These are phyloP conservation scores for Hyaloperonospora arabidopsidis DNA, from an alignment of 352 stramenopile genomes.

Conservation along the genomic window DNA sequence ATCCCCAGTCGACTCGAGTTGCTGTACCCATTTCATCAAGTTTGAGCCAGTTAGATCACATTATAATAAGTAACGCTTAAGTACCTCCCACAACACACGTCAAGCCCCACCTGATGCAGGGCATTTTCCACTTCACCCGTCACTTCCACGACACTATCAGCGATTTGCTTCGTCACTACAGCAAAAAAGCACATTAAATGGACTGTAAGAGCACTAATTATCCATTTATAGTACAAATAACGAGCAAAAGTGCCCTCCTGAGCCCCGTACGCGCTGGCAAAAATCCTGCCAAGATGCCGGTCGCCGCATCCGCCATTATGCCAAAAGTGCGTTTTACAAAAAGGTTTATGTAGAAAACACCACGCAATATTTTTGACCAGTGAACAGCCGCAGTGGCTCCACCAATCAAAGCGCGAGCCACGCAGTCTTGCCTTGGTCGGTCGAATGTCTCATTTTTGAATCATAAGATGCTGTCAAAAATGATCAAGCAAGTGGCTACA, in stretches of 20 bases:
- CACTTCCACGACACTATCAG: constrained; percentile 43
- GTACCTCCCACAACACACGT: not conserved
- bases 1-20: constrained; percentile 36
- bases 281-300: constrained; percentile 44
- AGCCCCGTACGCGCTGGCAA: constrained; percentile 43
- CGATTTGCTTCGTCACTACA: constrained; percentile 38
- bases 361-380: constrained; percentile 8
- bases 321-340: constrained; percentile 4
- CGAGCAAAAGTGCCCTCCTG: not conserved
- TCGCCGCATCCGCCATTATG: constrained; percentile 19
- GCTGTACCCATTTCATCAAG: constrained; percentile 10
- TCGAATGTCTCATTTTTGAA: not conserved
- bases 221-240: not conserved
- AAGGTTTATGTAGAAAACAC: not conserved
- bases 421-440: constrained; percentile 11
- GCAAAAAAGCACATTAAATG: not conserved
- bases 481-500: constrained; percentile 16
- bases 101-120: constrained; percentile 43
- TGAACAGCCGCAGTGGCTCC: not conserved
- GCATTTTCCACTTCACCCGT: constrained; percentile 61
- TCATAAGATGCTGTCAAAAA: constrained; percentile 16
- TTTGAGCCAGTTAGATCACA: too few relatives aligned
- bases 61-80: not conserved
- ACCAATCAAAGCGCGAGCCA: not conserved
- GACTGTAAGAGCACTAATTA: not conserved